Percentiles rank a stretch among this genome's conserved stretches.
These are phyloP conservation scores for Perkinsus chesapeaki DNA, from an alignment of 169 alveolate genomes.

Conservation along the genomic window DNA sequence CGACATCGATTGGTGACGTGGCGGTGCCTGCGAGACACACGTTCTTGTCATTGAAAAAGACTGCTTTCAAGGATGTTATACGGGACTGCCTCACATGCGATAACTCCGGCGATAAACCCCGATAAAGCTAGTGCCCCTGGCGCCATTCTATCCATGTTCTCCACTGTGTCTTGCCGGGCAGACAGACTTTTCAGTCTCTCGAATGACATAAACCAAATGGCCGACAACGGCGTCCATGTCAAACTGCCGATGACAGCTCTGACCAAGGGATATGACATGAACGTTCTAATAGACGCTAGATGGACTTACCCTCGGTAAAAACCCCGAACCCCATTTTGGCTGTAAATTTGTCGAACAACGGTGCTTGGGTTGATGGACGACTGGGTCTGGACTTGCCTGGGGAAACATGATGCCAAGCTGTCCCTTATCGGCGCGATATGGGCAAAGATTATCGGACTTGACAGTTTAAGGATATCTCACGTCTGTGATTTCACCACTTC, in stretches of 20 bases:
- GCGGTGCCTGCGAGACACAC: neutral
- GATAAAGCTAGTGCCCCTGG: neutral
- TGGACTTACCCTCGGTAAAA: neutral
- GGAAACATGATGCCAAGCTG: neutral
- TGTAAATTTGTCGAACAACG: neutral
- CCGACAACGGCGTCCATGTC: neutral
- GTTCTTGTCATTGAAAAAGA: neutral
- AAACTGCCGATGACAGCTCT: neutral
- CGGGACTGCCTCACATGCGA: neutral
- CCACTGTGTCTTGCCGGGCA: neutral
- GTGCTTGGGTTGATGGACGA: neutral
- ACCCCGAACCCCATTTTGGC: neutral
- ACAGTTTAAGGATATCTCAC: neutral
- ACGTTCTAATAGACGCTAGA: neutral
- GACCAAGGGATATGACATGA: neutral
- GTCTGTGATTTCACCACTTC: neutral
- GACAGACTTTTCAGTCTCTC: neutral
- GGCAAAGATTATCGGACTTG: neutral
- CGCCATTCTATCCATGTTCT: neutral
- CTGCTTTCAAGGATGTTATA: no score
- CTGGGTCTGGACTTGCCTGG: neutral
- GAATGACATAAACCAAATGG: neutral
- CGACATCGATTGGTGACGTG: neutral
- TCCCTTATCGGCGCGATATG: neutral
- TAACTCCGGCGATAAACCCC: neutral